A percentile compares a stretch with the other conserved stretches of the same genome.
phyloP scores from a whole-genome alignment of 2,329 filamentous ascomycete species.

The Colletotrichum brevisporum region DNA sequence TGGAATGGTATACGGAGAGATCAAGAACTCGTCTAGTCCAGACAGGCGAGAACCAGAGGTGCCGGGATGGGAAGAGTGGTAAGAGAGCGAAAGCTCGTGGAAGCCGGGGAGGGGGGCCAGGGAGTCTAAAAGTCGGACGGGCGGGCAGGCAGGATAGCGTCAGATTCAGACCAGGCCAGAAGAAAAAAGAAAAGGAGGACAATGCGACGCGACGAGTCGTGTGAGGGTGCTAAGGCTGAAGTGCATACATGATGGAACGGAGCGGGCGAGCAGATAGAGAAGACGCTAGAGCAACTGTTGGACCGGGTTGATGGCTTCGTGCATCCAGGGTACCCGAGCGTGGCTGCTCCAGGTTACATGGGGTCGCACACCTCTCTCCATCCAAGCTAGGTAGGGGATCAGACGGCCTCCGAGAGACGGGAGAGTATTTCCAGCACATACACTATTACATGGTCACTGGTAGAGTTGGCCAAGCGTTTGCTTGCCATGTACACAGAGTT shows the following conservation, averaged over 20 bases:
- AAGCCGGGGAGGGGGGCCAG: conserved; percentile 15
- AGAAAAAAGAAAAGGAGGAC: conserved; percentile 34
- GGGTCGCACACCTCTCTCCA: conserved; percentile 2
- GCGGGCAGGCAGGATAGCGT: conserved; percentile 20
- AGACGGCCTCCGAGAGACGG: not conserved
- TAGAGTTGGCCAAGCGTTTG: conserved; percentile 18
- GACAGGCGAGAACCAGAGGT: not conserved
- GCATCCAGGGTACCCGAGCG: conserved; percentile 27
- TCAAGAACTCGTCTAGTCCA: not conserved
- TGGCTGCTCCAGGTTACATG: conserved; percentile 33
- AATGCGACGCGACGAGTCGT: conserved; percentile 36
- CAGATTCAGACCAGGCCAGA: conserved; percentile 16
- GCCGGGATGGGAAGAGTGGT: not conserved
- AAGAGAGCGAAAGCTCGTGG: not conserved
- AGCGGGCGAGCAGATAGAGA: conserved; percentile 19
- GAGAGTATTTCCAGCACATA: not conserved
- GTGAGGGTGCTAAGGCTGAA: conserved; percentile 38
- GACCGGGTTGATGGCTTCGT: conserved; percentile 36
- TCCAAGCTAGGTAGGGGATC: not conserved
- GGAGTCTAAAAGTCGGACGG: conserved; percentile 32
- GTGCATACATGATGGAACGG: conserved; percentile 25
- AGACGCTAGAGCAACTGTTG: conserved; percentile 29
- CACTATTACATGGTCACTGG: too few relatives aligned
- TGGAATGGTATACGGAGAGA: not conserved
- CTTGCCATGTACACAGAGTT: conserved; percentile 6